These are phyloP conservation scores for Ustanciosporium gigantosporum DNA, from an alignment of 1,284 basidiomycete species.

Conservation along the genomic window DNA sequence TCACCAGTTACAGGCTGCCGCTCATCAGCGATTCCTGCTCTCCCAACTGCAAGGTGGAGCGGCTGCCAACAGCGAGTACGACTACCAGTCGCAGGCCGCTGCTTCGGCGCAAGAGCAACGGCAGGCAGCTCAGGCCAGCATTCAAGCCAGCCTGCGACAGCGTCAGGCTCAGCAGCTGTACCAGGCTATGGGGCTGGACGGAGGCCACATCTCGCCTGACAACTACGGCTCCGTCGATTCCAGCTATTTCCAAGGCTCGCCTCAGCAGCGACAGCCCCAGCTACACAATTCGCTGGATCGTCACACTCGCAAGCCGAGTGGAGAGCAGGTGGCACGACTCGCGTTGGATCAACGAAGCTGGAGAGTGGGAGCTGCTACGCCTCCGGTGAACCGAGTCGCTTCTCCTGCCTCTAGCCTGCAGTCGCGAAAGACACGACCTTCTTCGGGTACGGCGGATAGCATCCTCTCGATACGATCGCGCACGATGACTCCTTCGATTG, in stretches of 20 bases:
- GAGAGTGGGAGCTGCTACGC: constrained; percentile 20
- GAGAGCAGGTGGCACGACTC: constrained; percentile 5
- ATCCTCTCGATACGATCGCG: constrained; percentile 40
- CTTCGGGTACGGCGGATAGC: constrained; percentile 31
- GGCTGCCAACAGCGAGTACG: constrained; percentile 14
- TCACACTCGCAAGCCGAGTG: constrained; percentile 32
- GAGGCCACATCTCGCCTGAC: constrained; percentile 1
- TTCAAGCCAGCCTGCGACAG: constrained; percentile 50
- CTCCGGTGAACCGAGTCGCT: constrained; percentile 15
- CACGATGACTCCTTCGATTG: constrained; percentile 44
- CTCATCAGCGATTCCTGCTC: constrained; percentile 49
- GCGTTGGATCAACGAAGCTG: constrained; percentile 36
- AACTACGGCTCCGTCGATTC: background rate
- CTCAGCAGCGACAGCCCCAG: constrained; percentile 33
- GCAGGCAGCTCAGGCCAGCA: constrained; percentile 49
- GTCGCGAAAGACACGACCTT: constrained; percentile 19
- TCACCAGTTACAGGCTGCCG: constrained; percentile 23
- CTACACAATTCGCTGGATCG: constrained; percentile 30
- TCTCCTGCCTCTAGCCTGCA: constrained; percentile 28
- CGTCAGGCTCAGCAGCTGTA: constrained; percentile 47
- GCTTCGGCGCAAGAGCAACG: constrained; percentile 45
- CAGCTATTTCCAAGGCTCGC: constrained; percentile 15
- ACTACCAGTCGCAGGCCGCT: constrained; percentile 20
- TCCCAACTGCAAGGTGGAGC: constrained; percentile 41
- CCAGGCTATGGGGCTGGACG: constrained; percentile 36